Evolutionary conservation across 2,329 filamentous ascomycete genomes (phyloP).

Genomic region (Gnomoniopsis smithogilvyi): DNA sequence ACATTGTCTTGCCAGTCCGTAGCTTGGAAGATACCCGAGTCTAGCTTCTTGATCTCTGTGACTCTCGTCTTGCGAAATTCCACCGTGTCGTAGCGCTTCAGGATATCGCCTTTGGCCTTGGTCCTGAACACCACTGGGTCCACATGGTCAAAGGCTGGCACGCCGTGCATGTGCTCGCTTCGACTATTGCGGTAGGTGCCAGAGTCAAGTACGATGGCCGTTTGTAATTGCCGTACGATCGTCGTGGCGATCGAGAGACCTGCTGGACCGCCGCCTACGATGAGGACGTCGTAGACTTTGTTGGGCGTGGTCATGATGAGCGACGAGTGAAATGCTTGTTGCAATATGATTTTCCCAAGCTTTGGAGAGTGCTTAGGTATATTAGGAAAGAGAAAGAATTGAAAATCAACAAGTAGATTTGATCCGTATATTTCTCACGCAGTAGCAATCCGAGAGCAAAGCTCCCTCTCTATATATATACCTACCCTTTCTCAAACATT

Average conservation of each 20-base stretch:
- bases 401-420: too few species aligned
- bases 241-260: constrained; percentile 44
- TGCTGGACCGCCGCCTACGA: constrained; percentile 51
- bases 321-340: not conserved
- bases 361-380: not conserved
- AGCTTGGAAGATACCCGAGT: constrained; percentile 19
- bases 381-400: not conserved
- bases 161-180: constrained; percentile 46
- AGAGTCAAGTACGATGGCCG: constrained; percentile 47
- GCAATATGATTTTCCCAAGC: not conserved
- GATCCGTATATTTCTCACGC: not conserved
- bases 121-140: constrained; percentile 32
- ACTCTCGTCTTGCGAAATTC: constrained; percentile 25
- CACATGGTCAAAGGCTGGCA: constrained; percentile 36
- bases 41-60: constrained; percentile 22
- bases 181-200: constrained; percentile 47
- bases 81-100: constrained; percentile 31
- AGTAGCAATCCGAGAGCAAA: too few species aligned
- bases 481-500: not conserved
- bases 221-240: constrained; percentile 47
- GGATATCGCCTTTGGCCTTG: constrained; percentile 31
- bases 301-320: not conserved
- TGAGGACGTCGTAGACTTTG: constrained; percentile 30
- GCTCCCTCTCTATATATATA: not conserved
- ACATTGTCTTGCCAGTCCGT: constrained; percentile 36